Base-by-base conservation (phyloP, 1,284 basidiomycete genomes). In the Pterula multifida region DNA sequence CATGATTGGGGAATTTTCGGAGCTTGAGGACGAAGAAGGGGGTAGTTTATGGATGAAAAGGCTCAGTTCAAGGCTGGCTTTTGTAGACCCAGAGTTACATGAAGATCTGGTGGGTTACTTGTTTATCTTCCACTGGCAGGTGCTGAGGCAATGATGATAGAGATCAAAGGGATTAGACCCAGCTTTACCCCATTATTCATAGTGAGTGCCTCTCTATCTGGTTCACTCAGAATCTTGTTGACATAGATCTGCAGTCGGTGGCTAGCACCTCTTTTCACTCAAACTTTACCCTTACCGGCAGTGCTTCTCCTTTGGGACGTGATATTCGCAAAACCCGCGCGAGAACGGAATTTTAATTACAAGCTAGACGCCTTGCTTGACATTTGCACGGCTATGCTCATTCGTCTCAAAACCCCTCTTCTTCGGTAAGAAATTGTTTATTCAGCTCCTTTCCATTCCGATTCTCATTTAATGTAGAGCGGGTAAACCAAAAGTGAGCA, bases 101-200 rank as follows among this genome's bases (percentile, higher is more conserved):
- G 67, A 68, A 42, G 75, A 73, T 58, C 60, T 89, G 61, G 86
- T 87, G 55, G 57, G 77, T 63, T 24, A 25, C n/a, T n/a, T n/a
- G 39, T 47, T 46, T 46, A 24, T 47, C 17, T 35, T 21, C 19
- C 49, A 42, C 26, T 13, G 52, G n/a, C 21, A 32, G 48, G 26
- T 21, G 52, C 48, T 47, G 9, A 55, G 39, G 19, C 3, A 39
- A 26, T 50, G 54, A 22, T 52, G 64, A 35, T 51, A 75, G 83
- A 67, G 71, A 58, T 62, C 64, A 3, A 81, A 79, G 56, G 81
- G 83, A 1, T 67, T 89, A 12, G 81, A 85, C 58, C 85, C 86
- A 23, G 65, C 71, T 23, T 65, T 84, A 36, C 86, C 86, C 1
- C 84, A 89, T 63, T 89, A 85, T 62, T 87, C 86, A 49, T 84